Conservation (phyloP, 208 protist genomes). For the Jaenimonas drosophilae region DNA sequence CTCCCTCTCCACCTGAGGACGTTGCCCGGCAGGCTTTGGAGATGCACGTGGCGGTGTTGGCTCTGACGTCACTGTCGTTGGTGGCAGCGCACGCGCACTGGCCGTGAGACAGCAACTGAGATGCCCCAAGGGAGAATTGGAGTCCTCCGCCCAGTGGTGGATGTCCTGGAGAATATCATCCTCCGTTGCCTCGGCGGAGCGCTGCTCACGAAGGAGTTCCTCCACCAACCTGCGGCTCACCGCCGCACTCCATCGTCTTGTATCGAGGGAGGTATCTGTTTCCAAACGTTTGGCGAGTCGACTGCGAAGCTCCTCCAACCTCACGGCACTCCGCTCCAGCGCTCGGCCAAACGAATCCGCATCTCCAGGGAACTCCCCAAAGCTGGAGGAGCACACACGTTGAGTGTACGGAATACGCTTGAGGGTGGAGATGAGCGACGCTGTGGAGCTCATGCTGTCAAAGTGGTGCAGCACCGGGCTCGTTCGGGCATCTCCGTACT, state of each 20-base stretch:
- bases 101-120: background rate
- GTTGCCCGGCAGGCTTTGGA: background rate
- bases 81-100: background rate
- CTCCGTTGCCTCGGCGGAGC: background rate
- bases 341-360: slow-evolving; percentile 28
- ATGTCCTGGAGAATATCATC: background rate
- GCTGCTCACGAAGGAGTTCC: background rate
- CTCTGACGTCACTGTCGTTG: background rate
- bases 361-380: slow-evolving; percentile 51
- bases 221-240: background rate
- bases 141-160: no score
- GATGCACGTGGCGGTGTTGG: background rate
- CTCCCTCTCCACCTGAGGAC: background rate
- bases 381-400: slow-evolving; percentile 36
- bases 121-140: background rate
- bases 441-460: background rate
- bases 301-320: slow-evolving; percentile 53
- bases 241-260: background rate
- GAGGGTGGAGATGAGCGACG: background rate
- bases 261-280: background rate
- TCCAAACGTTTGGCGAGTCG: slow-evolving; percentile 47
- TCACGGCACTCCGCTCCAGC: slow-evolving; percentile 19
- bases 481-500: slow-evolving; percentile 8
- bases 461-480: background rate
- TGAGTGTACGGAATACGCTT: slow-evolving; percentile 9